phyloP scores from a whole-genome alignment of 805 yeast species.

The Candida gorgasii region DNA sequence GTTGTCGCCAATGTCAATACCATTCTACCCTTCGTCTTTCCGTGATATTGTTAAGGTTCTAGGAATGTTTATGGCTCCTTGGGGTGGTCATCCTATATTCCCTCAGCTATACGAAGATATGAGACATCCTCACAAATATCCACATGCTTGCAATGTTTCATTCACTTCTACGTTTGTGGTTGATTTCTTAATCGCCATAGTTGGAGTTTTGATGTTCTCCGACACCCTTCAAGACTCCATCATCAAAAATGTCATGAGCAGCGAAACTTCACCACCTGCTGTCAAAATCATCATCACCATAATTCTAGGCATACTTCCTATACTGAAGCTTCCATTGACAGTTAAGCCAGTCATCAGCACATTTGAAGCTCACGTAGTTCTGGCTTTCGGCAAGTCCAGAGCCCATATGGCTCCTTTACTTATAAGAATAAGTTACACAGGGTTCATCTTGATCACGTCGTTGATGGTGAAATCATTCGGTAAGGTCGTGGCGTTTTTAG shows the following conservation, averaged over 20 bases:
- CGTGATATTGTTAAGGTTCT: constrained; percentile 48
- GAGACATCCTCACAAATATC: constrained; percentile 64
- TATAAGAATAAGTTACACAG: constrained; percentile 25
- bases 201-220: constrained; percentile 85
- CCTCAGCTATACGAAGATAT: constrained; percentile 74
- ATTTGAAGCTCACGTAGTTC: constrained; percentile 29
- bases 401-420: constrained; percentile 5
- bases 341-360: constrained; percentile 41
- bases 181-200: constrained; percentile 60
- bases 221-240: constrained; percentile 64
- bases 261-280: constrained; percentile 66
- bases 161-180: constrained; percentile 58
- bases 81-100: constrained; percentile 84
- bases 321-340: constrained; percentile 43
- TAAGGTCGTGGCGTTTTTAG: constrained; percentile 40
- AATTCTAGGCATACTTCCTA: constrained; percentile 39
- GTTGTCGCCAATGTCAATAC: constrained; percentile 44
- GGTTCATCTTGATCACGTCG: constrained; percentile 24
- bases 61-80: constrained; percentile 75
- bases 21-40: constrained; percentile 31
- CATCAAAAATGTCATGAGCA: constrained; percentile 70
- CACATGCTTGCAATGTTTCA: constrained; percentile 52
- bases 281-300: constrained; percentile 36
- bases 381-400: not conserved
- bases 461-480: constrained; percentile 40